Evolutionary conservation across 2,329 filamentous ascomycete species (phyloP).

Genomic region (Verticillium albo-atrum): DNA sequence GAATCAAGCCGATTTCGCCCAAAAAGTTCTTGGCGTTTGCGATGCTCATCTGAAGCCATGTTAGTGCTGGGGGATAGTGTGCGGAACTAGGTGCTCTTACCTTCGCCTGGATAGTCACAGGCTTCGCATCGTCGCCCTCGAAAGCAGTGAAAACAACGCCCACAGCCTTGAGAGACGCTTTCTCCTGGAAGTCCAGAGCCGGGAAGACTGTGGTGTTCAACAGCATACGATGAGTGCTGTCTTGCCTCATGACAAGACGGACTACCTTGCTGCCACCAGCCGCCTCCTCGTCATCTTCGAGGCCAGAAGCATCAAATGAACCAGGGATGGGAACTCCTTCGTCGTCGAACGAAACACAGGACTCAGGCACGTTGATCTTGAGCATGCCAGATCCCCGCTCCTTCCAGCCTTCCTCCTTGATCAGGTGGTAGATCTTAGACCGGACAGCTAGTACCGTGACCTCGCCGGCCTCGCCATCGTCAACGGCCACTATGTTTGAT

Average conservation of each 20-base stretch:
- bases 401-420: constrained; percentile 73
- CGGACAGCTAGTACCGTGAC: constrained; percentile 69
- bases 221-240: constrained; percentile 81
- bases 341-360: constrained; percentile 52
- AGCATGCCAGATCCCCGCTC: constrained; percentile 81
- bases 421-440: constrained; percentile 80
- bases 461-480: constrained; percentile 86
- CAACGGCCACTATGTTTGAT: constrained; percentile 53
- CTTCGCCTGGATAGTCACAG: constrained; percentile 58
- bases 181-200: constrained; percentile 74
- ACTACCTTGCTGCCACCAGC: constrained; percentile 34
- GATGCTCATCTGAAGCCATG: constrained; percentile 44
- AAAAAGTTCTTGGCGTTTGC: constrained; percentile 49
- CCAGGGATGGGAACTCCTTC: constrained; percentile 42
- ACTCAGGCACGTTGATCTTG: constrained; percentile 72
- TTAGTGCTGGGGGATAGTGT: too few relatives aligned
- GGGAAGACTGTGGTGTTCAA: constrained; percentile 80
- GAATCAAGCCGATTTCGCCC: constrained; percentile 43
- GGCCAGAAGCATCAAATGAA: constrained; percentile 50
- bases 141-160: constrained; percentile 64
- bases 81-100: too few relatives aligned
- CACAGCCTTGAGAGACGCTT: constrained; percentile 67
- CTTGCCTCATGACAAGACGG: constrained; percentile 85
- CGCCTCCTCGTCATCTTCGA: constrained; percentile 40
- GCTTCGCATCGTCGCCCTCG: constrained; percentile 49